Evolutionary conservation across 768 basidiomycete genomes (phyloP).

Genomic region (Myochromella boudieri): DNA sequence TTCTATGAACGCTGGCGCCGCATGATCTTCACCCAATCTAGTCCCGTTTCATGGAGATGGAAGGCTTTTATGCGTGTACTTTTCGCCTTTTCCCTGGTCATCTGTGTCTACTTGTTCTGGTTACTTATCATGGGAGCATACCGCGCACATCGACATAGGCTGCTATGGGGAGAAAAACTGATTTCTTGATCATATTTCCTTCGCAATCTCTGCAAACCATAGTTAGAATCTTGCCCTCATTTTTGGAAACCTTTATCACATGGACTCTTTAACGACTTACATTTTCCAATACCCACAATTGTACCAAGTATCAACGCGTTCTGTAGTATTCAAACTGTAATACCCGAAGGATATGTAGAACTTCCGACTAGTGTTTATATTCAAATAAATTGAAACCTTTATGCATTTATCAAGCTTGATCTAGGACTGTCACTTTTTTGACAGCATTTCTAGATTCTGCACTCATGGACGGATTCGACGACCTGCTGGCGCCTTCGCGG

Average conservation of each 20-base stretch:
- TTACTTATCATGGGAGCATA: slow-evolving; percentile 66
- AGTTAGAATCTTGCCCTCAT: no score
- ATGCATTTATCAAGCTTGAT: no score
- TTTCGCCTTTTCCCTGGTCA: slow-evolving; percentile 56
- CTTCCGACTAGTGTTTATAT: no score
- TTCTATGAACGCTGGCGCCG: slow-evolving; percentile 74
- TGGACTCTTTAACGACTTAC: no score
- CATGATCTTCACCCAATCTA: slow-evolving; percentile 70
- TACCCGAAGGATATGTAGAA: no score
- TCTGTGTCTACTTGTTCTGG: slow-evolving; percentile 60
- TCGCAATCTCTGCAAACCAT: slow-evolving; percentile 1
- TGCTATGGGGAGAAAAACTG: slow-evolving; percentile 79
- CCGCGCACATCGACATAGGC: slow-evolving; percentile 69
- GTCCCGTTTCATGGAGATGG: slow-evolving; percentile 74
- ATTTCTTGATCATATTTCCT: slow-evolving; percentile 48
- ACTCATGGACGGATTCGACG: slow-evolving; percentile 76
- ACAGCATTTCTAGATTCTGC: background rate
- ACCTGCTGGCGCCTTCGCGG: slow-evolving; percentile 63
- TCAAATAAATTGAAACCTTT: no score
- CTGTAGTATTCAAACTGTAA: no score
- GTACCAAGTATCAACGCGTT: no score
- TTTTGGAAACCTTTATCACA: background rate
- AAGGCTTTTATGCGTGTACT: slow-evolving; percentile 60
- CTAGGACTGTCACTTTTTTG: background rate
- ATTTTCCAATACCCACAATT: no score